Conservation (phyloP, 768 basidiomycete species). For the Termitomyces sp. region DNA sequence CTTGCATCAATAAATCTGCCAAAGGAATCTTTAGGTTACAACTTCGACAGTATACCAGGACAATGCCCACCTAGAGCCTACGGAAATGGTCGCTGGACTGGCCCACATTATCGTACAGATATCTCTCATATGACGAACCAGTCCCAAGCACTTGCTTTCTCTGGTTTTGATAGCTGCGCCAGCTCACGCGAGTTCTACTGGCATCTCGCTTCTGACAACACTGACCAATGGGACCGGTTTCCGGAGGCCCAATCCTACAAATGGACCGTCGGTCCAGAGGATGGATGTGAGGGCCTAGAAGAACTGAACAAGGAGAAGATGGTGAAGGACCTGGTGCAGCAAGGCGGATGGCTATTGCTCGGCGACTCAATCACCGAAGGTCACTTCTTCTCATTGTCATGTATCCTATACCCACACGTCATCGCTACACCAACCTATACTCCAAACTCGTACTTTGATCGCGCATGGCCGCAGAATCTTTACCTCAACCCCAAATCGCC, state of each 20-base stretch:
- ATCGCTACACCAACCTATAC: conserved; percentile 61
- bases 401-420: conserved; percentile 63
- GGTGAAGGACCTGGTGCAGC: conserved; percentile 56
- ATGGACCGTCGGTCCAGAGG: conserved; percentile 44
- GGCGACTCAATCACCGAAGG: conserved; percentile 72
- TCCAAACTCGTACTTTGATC: conserved; percentile 50
- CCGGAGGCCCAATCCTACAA: conserved; percentile 48
- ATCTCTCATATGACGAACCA: conserved; percentile 29
- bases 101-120: conserved; percentile 28
- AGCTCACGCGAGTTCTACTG: conserved; percentile 58
- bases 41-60: conserved; percentile 8
- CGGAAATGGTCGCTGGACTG: conserved; percentile 35
- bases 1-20: background rate
- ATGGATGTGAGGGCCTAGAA: conserved; percentile 36
- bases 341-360: conserved; percentile 68
- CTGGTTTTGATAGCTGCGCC: conserved; percentile 62
- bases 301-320: conserved; percentile 40
- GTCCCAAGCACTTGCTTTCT: conserved; percentile 45
- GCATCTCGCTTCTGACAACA: conserved; percentile 56
- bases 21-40: background rate
- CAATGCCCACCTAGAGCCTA: conserved; percentile 31
- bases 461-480: conserved; percentile 62
- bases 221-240: conserved; percentile 47
- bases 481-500: conserved; percentile 58
- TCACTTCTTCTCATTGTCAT: conserved; percentile 73